These are phyloP conservation scores for Crassisporium funariophilum DNA, from an alignment of 768 basidiomycete species.

Conservation along the genomic window DNA sequence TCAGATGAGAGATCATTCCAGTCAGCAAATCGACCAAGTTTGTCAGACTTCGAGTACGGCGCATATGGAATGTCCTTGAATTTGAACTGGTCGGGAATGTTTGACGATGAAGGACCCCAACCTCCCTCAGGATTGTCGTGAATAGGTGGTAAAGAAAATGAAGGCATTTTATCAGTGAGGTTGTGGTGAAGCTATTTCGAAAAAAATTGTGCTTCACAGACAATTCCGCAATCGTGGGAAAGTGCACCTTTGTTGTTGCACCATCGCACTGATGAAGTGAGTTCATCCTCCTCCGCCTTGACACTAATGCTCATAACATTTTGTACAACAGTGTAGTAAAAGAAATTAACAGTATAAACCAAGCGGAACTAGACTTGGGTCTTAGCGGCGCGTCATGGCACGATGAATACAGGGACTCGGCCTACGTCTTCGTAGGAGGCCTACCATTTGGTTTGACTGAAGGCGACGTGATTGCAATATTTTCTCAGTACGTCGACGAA, in stretches of 20 bases:
- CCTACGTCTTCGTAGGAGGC: slow-evolving; percentile 93
- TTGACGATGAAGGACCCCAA: slow-evolving; percentile 86
- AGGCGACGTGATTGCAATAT: slow-evolving; percentile 95
- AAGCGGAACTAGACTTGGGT: slow-evolving; percentile 83
- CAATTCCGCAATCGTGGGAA: slow-evolving; percentile 39
- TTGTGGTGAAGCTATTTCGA: slow-evolving; percentile 12
- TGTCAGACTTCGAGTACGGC: slow-evolving; percentile 98
- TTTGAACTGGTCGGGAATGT: slow-evolving; percentile 89
- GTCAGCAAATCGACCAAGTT: slow-evolving; percentile 95
- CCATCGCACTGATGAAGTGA: slow-evolving; percentile 66
- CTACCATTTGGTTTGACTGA: slow-evolving; percentile 89
- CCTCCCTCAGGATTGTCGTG: slow-evolving; percentile 92
- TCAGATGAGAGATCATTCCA: slow-evolving; percentile 86
- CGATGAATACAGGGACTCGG: slow-evolving; percentile 97
- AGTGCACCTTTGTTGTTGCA: slow-evolving; percentile 21
- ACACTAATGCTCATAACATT: slow-evolving; percentile 11
- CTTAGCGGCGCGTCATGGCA: slow-evolving; percentile 83
- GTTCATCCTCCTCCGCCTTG: slow-evolving; percentile 26
- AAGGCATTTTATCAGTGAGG: slow-evolving; percentile 52
- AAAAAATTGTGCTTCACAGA: slow-evolving; percentile 30
- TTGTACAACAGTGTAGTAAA: slow-evolving; percentile 70
- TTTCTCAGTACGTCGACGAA: slow-evolving; percentile 80
- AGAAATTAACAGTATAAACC: slow-evolving; percentile 93
- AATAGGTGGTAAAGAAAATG: slow-evolving; percentile 85
- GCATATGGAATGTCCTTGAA: slow-evolving; percentile 99